Evolutionary conservation across 352 stramenopile genomes (phyloP), one percentile per base, ranked within the genome.

Genomic region (Pythium oligandrum): DNA sequence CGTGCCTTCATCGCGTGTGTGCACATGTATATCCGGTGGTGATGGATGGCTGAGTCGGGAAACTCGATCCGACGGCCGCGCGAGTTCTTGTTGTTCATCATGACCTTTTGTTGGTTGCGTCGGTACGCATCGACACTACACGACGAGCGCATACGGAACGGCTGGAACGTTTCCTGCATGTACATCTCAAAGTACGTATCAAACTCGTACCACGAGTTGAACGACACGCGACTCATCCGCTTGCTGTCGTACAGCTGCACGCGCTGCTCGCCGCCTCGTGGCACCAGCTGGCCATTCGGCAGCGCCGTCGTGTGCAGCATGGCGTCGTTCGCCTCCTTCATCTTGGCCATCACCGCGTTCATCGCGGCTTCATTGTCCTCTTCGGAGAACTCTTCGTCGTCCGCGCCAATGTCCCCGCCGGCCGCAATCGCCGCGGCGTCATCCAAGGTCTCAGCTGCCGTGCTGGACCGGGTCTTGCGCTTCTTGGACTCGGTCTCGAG

Each of bases 11-110:
- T 92, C 40, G 82, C 82, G 65, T 92, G 82, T 44, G 82, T 92
- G 67, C 82, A 92, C 82, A 92, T 92, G 63, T 92, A 92, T 83
- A 92, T 92, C 72, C 82, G 82, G 56, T 92, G 82, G 63, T 92
- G 82, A 55, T 92, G 82, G 61, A 90, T 88, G 44, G 82, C 82
- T 40, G 76, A 66, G 53, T 92, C 82, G 4, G 82, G 82, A 37
- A 92, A 92, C 60, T 92, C 82, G 35, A 87, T 86, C 44, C 82
- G 76, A 33, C 79, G 73, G 35, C 78, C 82, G 47, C 82, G 77
- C 40, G 82, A 89, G 65, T 84, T 90, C 63, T 92, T 92, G 65
- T 92, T 90, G 57, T 86, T 92, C 45, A 89, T 79, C 82, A 90
- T 92, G 45, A 90, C 79, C 62, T 92, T 92, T 53, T 90, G 82